phyloP scores from a whole-genome alignment of 257 asterid genomes.

The Solanum clarkiae region DNA sequence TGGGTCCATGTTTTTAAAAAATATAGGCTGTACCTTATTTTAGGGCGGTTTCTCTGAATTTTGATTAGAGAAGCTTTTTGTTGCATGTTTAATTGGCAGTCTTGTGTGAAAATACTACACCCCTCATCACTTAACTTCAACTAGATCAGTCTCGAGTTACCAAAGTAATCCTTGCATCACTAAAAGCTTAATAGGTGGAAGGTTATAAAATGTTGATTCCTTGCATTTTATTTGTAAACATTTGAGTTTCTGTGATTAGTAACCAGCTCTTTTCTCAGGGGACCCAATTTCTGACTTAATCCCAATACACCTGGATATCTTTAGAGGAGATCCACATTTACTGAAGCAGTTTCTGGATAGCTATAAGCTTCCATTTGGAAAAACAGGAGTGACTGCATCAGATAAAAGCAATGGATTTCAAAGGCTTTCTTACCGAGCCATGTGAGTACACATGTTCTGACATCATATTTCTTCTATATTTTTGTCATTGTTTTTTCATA shows the following conservation, averaged over 20 bases:
- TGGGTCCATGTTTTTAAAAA: background rate
- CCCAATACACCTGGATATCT: constrained; percentile 70
- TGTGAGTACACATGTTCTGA: constrained; percentile 38
- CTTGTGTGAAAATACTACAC: background rate
- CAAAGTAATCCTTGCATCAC: background rate
- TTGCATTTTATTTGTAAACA: background rate
- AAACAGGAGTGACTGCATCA: constrained; percentile 19
- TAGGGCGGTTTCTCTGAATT: background rate
- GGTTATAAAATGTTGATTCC: background rate
- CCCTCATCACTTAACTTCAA: background rate
- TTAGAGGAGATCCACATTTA: constrained; percentile 66
- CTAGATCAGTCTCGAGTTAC: background rate
- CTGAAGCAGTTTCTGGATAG: constrained; percentile 61
- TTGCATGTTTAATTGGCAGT: background rate
- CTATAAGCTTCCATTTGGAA: constrained; percentile 57
- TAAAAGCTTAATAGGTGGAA: background rate
- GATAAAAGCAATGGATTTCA: constrained; percentile 20
- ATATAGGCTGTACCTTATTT: background rate
- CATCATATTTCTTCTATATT: background rate
- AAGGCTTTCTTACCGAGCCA: constrained; percentile 62
- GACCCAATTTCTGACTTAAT: constrained; percentile 81
- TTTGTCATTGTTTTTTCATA: background rate
- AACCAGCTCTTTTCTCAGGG: constrained; percentile 33
- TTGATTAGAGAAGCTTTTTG: background rate
- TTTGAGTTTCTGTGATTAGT: background rate